Conservation (phyloP, 1,284 basidiomycete species). For the Serendipita sp. region DNA sequence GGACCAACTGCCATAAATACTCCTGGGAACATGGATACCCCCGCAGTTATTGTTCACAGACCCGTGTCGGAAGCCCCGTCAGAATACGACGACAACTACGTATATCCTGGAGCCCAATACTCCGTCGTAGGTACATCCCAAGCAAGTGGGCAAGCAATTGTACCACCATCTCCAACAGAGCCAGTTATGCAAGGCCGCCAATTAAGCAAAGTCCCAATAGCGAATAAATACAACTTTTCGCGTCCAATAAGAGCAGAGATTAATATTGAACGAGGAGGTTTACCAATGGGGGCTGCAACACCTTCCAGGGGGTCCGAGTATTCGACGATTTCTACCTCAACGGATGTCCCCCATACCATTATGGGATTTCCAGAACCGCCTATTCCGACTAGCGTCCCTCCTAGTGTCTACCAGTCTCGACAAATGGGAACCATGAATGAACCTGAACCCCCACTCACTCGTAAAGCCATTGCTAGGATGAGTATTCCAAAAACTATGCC, state of each 20-base stretch:
- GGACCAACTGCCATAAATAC: not conserved
- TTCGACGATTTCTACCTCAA: not conserved
- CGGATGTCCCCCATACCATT: not conserved
- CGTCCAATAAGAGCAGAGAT: not conserved
- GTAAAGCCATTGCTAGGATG: not conserved
- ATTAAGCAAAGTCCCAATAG: not conserved
- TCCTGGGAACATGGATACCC: not conserved
- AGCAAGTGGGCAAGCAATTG: not conserved
- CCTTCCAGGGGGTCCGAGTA: not conserved
- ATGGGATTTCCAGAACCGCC: not conserved
- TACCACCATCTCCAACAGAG: not conserved
- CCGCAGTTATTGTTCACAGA: not conserved
- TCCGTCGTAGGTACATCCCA: too few relatives aligned
- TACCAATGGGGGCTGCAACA: not conserved
- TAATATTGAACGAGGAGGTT: not conserved
- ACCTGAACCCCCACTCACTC: not conserved
- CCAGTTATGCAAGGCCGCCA: not conserved
- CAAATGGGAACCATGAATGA: not conserved
- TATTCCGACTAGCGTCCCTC: not conserved
- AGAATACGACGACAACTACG: not conserved
- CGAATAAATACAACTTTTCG: not conserved
- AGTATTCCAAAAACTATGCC: constrained; percentile 1
- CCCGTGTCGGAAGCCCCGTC: not conserved
- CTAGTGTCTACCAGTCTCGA: not conserved
- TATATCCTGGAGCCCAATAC: not conserved